Conservation (phyloP, 495 filamentous ascomycete species). For the Cladorrhinum samala region DNA sequence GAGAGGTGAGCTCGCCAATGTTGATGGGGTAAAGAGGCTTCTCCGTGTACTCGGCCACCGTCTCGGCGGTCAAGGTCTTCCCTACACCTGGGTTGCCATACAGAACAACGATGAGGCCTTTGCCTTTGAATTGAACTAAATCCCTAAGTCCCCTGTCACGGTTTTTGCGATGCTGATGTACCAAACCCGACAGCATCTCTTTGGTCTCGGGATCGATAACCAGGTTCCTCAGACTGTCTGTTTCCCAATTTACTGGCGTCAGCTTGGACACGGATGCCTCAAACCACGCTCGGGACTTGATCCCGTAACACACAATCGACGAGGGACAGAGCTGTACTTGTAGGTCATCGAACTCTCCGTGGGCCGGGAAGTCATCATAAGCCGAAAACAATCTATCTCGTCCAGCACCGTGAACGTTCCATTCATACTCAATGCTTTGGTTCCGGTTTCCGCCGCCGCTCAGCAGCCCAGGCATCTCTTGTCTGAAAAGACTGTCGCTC, state of each 20-base stretch:
- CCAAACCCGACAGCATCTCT: background rate
- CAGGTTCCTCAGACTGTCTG: background rate
- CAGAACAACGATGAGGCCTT: background rate
- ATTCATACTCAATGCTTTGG: conserved; percentile 4
- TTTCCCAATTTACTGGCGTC: background rate
- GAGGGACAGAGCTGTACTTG: conserved; percentile 4
- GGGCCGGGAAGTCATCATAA: background rate
- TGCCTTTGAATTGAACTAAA: background rate
- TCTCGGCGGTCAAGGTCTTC: conserved; percentile 2
- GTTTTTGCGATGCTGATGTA: background rate
- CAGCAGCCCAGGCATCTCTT: background rate
- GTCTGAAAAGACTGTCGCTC: too few relatives aligned
- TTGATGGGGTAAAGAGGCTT: background rate
- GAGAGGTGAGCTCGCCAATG: background rate
- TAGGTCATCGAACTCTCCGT: background rate
- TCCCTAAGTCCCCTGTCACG: background rate
- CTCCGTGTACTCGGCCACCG: background rate
- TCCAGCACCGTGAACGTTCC: background rate
- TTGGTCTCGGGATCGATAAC: background rate
- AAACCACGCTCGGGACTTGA: background rate
- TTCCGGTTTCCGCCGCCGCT: background rate
- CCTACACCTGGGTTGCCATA: conserved; percentile 1
- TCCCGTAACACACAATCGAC: background rate
- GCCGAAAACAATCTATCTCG: background rate
- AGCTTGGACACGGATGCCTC: background rate